Evolutionary conservation across 2,329 filamentous ascomycete species (phyloP), one percentile per base, ranked within the genome.

Genomic region (Aspergillus sp.): DNA sequence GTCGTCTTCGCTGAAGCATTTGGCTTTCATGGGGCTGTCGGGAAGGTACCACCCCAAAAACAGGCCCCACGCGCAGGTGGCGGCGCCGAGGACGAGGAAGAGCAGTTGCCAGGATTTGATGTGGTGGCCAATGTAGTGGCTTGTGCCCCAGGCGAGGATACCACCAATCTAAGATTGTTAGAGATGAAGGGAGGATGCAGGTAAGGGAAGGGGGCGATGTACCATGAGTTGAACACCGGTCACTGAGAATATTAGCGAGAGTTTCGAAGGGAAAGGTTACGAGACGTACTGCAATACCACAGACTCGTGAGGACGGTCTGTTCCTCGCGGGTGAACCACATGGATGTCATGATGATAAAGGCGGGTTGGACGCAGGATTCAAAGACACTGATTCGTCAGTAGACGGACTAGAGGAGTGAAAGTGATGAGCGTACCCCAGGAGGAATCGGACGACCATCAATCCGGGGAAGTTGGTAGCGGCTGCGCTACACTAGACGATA

Each of bases 261-360:
- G 5, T 6, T 2, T 46, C 23, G 4, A 9, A 5, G 7, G 11
- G 23, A 22, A 7, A 22, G 9, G 34, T 1, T 13, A 4, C 4
- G n/a, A 22, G 17, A 46, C 43, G 1, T 48, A 56, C 43, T 90
- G 83, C 88, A 89, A 71, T 89, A 88, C 88, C 88, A 91, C 71
- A 86, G 89, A 0, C 86, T 87, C 6, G 89, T 86, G 25, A 85
- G 82, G 0, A 83, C 72, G 0, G 87, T 82, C 69, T 91, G 89
- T 67, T 90, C 88, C 57, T 87, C 83, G 38, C 87, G 81, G 55
- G 83, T 85, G 73, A 90, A 91, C 88, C 88, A 91, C 79, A 89
- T 89, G 23, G 82, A 80, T 0, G 84, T 87, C 62, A 68, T 72
- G 7, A 46, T 9, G 48, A 57, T 17, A 23, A 59, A 23, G 25